phyloP scores from a whole-genome alignment of 768 basidiomycete species.

The Asterophora lycoperdoides region DNA sequence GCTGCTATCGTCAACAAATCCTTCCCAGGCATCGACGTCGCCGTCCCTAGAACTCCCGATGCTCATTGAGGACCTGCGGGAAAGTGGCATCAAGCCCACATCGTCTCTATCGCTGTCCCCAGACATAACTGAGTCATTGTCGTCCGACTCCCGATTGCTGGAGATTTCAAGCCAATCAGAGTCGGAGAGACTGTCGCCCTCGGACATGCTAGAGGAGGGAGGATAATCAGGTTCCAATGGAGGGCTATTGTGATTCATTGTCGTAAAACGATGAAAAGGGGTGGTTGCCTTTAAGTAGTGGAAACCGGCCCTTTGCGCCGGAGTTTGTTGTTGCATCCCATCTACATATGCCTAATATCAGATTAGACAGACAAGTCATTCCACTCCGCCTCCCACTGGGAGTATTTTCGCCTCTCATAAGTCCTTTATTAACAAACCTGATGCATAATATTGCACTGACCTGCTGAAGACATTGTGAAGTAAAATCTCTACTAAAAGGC shows the following conservation, averaged over 20 bases:
- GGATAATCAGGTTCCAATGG: slow-evolving; percentile 29
- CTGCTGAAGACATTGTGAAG: slow-evolving; percentile 44
- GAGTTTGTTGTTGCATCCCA: background rate
- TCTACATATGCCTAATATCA: too few relatives aligned
- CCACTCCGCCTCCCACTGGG: too few relatives aligned
- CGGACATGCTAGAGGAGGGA: slow-evolving; percentile 47
- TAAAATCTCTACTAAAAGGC: too few relatives aligned
- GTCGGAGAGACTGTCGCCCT: slow-evolving; percentile 66
- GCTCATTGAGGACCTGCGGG: slow-evolving; percentile 69
- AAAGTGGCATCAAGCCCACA: slow-evolving; percentile 47
- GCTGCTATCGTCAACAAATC: slow-evolving; percentile 59
- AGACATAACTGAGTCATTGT: slow-evolving; percentile 64
- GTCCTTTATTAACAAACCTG: slow-evolving; percentile 31
- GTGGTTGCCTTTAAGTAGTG: slow-evolving; percentile 22
- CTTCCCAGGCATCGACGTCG: slow-evolving; percentile 77
- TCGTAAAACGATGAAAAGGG: slow-evolving; percentile 22
- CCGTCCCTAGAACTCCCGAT: slow-evolving; percentile 62
- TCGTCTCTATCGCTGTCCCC: slow-evolving; percentile 61
- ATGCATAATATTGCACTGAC: slow-evolving; percentile 29
- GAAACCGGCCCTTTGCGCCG: slow-evolving; percentile 18
- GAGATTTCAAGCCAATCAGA: slow-evolving; percentile 83
- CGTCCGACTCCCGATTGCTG: slow-evolving; percentile 65
- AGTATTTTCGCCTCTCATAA: slow-evolving; percentile 26
- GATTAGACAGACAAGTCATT: too few relatives aligned
- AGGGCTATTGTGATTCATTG: slow-evolving; percentile 30